Evolutionary conservation across 495 filamentous ascomycete genomes (phyloP).

Genomic region (Aspergillus saccharolyticus): DNA sequence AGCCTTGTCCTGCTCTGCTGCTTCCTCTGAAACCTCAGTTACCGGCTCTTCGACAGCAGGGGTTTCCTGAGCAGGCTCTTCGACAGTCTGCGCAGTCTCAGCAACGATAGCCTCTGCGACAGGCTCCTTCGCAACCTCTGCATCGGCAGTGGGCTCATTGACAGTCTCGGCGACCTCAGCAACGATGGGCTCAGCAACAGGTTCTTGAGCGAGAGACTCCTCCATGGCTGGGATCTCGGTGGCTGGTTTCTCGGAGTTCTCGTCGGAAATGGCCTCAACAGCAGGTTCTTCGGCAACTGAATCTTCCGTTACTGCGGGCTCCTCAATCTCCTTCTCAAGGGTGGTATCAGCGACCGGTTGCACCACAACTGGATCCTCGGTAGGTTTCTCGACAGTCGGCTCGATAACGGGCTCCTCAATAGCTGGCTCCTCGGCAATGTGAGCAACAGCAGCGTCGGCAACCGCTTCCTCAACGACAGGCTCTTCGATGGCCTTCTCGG

Average conservation of each 20-base stretch:
- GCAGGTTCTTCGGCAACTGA: conserved; percentile 8
- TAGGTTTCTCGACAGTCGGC: conserved; percentile 4
- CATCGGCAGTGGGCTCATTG: neutral
- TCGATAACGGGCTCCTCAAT: conserved; percentile 11
- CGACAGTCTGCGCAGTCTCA: conserved; percentile 13
- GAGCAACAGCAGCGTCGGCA: neutral
- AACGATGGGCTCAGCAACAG: conserved; percentile 5
- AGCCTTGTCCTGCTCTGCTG: conserved; percentile 1
- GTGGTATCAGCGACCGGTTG: conserved; percentile 12
- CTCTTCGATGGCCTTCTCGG: conserved; percentile 3
- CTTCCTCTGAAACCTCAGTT: conserved; percentile 10
- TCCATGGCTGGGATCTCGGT: conserved; percentile 6
- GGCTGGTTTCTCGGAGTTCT: neutral
- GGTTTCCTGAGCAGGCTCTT: conserved; percentile 11
- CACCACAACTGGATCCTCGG: conserved; percentile 12
- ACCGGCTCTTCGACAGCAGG: conserved; percentile 2
- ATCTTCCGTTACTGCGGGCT: conserved; percentile 8
- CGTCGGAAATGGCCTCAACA: conserved; percentile 3
- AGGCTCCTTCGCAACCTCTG: conserved; percentile 3
- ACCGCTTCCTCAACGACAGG: conserved; percentile 1
- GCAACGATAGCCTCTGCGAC: conserved; percentile 7
- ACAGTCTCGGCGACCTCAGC: neutral
- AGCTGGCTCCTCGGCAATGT: neutral
- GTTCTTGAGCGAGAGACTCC: conserved; percentile 7
- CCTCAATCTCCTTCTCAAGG: conserved; percentile 5